phyloP scores from a whole-genome alignment of 140 eudicot genomes.

The Oenanthe javanica region DNA sequence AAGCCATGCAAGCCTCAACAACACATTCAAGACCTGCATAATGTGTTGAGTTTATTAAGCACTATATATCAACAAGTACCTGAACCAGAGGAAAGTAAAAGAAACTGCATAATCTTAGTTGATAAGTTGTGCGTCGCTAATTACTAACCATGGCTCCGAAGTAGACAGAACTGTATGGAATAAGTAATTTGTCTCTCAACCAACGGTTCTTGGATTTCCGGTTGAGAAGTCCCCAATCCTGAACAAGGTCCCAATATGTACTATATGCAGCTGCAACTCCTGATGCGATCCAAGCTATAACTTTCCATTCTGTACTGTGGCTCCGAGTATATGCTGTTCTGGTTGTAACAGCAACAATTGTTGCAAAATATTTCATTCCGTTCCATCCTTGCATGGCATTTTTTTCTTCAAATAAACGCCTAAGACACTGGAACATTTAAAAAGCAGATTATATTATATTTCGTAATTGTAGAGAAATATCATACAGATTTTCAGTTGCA shows the following conservation, averaged over 20 bases:
- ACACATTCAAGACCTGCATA: conserved; percentile 37
- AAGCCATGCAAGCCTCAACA: conserved; percentile 57
- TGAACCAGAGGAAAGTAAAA: no score
- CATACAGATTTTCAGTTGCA: not conserved
- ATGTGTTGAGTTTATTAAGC: not conserved
- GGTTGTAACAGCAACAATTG: conserved; percentile 34
- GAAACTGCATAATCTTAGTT: not conserved
- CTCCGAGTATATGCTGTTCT: conserved; percentile 39
- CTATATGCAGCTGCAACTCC: conserved; percentile 24
- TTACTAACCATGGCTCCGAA: conserved; percentile 45
- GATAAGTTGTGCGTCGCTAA: not conserved
- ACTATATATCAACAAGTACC: not conserved
- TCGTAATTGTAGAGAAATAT: not conserved
- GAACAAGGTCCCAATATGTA: conserved; percentile 74
- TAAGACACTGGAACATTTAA: conserved; percentile 28
- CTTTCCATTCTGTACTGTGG: conserved; percentile 17
- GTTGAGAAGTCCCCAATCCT: conserved; percentile 66
- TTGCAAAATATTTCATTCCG: conserved; percentile 41
- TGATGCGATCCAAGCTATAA: conserved; percentile 27
- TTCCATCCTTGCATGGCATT: conserved; percentile 47
- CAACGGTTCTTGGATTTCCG: conserved; percentile 47
- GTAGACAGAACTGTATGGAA: conserved; percentile 44
- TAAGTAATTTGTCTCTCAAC: conserved; percentile 60
- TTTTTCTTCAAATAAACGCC: conserved; percentile 47
- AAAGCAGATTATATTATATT: not conserved